Percentiles rank a stretch among this genome's conserved stretches.
These are phyloP conservation scores for Xylariales sp. DNA, from an alignment of 2,329 filamentous ascomycete species.

Conservation along the genomic window DNA sequence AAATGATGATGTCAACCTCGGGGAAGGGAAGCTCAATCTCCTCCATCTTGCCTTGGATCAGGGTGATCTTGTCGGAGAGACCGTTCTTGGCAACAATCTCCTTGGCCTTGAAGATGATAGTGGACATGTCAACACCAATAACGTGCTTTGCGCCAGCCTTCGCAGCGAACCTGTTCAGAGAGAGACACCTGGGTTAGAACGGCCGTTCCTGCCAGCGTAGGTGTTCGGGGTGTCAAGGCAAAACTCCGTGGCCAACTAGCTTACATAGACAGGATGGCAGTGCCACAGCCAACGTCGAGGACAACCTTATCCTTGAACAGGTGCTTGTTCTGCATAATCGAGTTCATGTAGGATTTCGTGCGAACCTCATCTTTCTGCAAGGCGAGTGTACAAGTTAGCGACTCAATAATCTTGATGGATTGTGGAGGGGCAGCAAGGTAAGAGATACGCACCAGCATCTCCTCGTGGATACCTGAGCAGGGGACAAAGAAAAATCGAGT, in stretches of 20 bases:
- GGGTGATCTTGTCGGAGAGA: conserved; percentile 91
- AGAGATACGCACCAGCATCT: conserved; percentile 78
- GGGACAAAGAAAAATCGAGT: background rate
- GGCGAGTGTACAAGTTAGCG: conserved; percentile 16
- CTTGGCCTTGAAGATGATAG: conserved; percentile 96
- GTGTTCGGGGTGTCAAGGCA: too few species aligned
- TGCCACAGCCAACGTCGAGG: conserved; percentile 95
- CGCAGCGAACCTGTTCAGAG: conserved; percentile 75
- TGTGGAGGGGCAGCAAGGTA: conserved; percentile 10
- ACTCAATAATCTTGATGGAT: conserved; percentile 10
- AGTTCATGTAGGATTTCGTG: conserved; percentile 93
- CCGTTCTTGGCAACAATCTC: conserved; percentile 93
- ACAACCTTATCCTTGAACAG: conserved; percentile 81
- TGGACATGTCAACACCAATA: conserved; percentile 98
- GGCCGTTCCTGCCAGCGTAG: too few species aligned
- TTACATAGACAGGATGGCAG: conserved; percentile 97
- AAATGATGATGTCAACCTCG: conserved; percentile 99
- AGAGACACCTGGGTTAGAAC: too few species aligned
- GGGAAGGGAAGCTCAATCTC: conserved; percentile 90
- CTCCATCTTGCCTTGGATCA: conserved; percentile 99
- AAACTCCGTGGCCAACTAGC: too few species aligned
- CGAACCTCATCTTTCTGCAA: conserved; percentile 94
- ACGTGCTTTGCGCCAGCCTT: conserved; percentile 97
- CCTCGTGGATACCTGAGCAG: conserved; percentile 80
- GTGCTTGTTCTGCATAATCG: conserved; percentile 96